Evolutionary conservation across 768 basidiomycete genomes (phyloP), one percentile per base, ranked within the genome.

Genomic region (Termitomyces sp.): DNA sequence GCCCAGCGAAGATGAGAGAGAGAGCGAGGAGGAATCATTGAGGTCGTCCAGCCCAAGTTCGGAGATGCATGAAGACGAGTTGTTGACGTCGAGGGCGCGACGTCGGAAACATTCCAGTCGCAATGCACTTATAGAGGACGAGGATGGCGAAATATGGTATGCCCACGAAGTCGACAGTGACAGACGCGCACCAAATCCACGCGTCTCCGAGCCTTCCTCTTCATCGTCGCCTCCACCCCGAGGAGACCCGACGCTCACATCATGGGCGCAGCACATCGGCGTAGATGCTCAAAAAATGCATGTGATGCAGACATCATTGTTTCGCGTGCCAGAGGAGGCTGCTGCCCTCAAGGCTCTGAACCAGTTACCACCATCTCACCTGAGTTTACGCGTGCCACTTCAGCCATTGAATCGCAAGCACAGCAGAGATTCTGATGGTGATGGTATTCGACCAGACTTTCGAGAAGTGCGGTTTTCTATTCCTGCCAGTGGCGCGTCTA

Each of bases 231-330:
- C 73, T 31, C 73, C 77, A 34, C 74, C 69, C 59, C 67, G 70
- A 25, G 73, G 72, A 2, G 83, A 85, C 61, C 74, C 83, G 6
- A 79, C 81, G 6, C 77, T 86, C 48, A 83, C 86, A 57, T 84
- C 89, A 43, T 91, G 91, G 89, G 85, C 87, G 14, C 81, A 87
- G 51, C 84, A 84, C 55, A 71, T 88, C 32, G 89, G 90, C 5
- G 78, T 95, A n/a, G 92, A 96, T 71, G 82, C 88, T 14, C 91
- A 92, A 72, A 89, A 87, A 74, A 86, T 95, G 81, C 91, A 94
- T 68, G 91, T 96, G 57, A 96, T 96, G 94, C 94, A 96, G 68
- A 86, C 91, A 0, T 89, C 91, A 38, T 75, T 96, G 56, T 96
- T 96, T 70, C 83, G 88, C 49, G 79, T 85, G 71, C 87, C 87